Evolutionary conservation across 2,329 filamentous ascomycete genomes (phyloP), one percentile per base, ranked within the genome.

Genomic region (Colletotrichum sp.): DNA sequence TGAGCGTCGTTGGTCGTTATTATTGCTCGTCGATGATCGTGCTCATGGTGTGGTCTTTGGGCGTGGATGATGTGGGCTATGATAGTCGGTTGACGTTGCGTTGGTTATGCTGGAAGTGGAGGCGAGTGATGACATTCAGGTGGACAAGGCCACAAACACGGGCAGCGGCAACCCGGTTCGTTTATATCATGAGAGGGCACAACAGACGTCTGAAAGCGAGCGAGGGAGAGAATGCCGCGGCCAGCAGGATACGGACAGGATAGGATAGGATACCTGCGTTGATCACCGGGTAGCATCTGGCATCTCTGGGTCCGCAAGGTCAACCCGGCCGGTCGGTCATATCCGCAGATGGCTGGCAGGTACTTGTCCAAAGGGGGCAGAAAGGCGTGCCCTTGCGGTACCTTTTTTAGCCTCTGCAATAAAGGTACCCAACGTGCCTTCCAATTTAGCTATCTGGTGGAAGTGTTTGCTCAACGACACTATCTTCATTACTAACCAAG

Each of bases 141-240:
- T 56, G 36, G 36, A 43, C 55, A 69, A 34, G 36, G 52, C 52
- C 30, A 15, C 6, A 56, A 18, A 9, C 72, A 38, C 69, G 73
- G 26, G 38, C 9, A 38, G 67, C 28, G 67, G 72, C 52, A 71
- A 61, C 55, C 38, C 21, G 32, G 56, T 64, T 68, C 67, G 73
- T 73, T 75, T 75, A 75, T 75, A 75, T 73, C 70, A 58, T 75
- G 55, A 28, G 16, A 32, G 28, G 12, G n/a, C 60, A 64, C 34
- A 5, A 13, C 18, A 43, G 56, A 21, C 15, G 12, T 36, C 21
- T 30, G 13, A 60, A 10, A 62, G 48, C 26, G 26, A 60, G 26
- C 26, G 56, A 60, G 56, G 26, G 56, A 60, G 56, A 60, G 56
- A 30, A 52, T 52, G 43, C 43, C 43, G 43, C 43, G 43, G 43